Conservation (phyloP, 139 green algal genomes). For the Protoeuglena noctilucae region DNA sequence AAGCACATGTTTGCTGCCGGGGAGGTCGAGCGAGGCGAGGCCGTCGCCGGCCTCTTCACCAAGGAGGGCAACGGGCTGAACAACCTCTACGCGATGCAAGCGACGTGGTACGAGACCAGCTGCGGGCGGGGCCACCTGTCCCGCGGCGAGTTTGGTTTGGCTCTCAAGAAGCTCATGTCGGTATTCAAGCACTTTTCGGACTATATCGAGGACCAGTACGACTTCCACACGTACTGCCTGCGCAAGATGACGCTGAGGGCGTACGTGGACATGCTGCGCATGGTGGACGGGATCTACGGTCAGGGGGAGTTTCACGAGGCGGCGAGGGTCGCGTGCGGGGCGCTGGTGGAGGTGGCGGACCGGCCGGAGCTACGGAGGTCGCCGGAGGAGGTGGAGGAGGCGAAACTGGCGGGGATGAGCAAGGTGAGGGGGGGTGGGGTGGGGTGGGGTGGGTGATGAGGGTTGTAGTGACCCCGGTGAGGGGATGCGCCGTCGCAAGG, state of each 20-base stretch:
- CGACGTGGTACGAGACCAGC: conserved; percentile 90
- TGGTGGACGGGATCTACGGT: conserved; percentile 63
- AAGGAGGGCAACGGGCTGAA: conserved; percentile 65
- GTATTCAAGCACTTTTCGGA: conserved; percentile 72
- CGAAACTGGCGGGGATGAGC: conserved; percentile 42
- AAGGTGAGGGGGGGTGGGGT: conserved; percentile 20
- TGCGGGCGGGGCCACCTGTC: conserved; percentile 39
- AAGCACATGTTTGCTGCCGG: conserved; percentile 47
- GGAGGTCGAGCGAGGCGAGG: conserved; percentile 43
- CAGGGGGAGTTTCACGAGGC: conserved; percentile 30
- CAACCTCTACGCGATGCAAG: conserved; percentile 94
- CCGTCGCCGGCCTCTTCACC: conserved; percentile 69
- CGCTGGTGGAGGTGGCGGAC: conserved; percentile 59
- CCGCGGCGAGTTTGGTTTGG: conserved; percentile 21
- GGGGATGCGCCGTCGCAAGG: background rate
- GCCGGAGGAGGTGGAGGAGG: conserved; percentile 28
- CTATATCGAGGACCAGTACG: conserved; percentile 92
- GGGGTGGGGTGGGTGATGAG: conserved; percentile 1
- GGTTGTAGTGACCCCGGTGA: background rate
- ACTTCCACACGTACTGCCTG: conserved; percentile 97
- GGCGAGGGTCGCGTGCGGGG: conserved; percentile 42
- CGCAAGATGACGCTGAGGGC: conserved; percentile 87
- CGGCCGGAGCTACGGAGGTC: conserved; percentile 5
- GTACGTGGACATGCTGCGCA: conserved; percentile 77
- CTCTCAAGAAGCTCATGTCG: conserved; percentile 70